These are phyloP conservation scores for Austroboletus novae-zelandiae DNA, from an alignment of 1,284 basidiomycete genomes.

Conservation along the genomic window DNA sequence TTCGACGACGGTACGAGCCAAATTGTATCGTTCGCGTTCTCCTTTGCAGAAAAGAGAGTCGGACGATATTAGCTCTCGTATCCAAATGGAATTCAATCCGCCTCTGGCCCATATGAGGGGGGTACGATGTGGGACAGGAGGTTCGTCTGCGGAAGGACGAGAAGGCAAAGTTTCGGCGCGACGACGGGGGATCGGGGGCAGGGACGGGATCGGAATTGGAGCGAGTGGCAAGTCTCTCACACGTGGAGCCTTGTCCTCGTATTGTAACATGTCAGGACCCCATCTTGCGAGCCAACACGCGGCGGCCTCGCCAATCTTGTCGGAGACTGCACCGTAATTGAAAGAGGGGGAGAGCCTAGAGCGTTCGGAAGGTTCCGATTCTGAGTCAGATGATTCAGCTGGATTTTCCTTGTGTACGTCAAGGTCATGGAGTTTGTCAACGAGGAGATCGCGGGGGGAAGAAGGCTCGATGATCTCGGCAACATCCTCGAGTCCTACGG, in stretches of 20 bases:
- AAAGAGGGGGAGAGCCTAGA: slow-evolving; percentile 36
- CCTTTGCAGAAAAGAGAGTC: slow-evolving; percentile 80
- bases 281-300: slow-evolving; percentile 87
- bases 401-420: slow-evolving; percentile 38
- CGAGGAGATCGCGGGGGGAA: slow-evolving; percentile 17
- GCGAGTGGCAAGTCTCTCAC: slow-evolving; percentile 15
- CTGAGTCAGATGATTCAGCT: slow-evolving; percentile 29
- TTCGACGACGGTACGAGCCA: slow-evolving; percentile 77
- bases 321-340: slow-evolving; percentile 79
- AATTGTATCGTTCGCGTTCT: slow-evolving; percentile 79
- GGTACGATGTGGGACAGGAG: slow-evolving; percentile 21
- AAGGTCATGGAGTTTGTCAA: slow-evolving; percentile 29
- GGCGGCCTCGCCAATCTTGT: slow-evolving; percentile 90
- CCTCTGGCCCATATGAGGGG: slow-evolving; percentile 66
- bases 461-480: slow-evolving; percentile 44
- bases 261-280: slow-evolving; percentile 74
- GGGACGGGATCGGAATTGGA: slow-evolving; percentile 10
- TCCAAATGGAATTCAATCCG: slow-evolving; percentile 72
- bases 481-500: slow-evolving; percentile 68
- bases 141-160: slow-evolving; percentile 21
- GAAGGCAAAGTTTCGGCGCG: slow-evolving; percentile 32
- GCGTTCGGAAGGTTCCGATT: slow-evolving; percentile 20
- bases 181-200: slow-evolving; percentile 16
- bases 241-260: slow-evolving; percentile 50
- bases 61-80: slow-evolving; percentile 71